Evolutionary conservation across 139 green algal species (phyloP), one percentile per base, ranked within the genome.

Genomic region (Microglena sp.): DNA sequence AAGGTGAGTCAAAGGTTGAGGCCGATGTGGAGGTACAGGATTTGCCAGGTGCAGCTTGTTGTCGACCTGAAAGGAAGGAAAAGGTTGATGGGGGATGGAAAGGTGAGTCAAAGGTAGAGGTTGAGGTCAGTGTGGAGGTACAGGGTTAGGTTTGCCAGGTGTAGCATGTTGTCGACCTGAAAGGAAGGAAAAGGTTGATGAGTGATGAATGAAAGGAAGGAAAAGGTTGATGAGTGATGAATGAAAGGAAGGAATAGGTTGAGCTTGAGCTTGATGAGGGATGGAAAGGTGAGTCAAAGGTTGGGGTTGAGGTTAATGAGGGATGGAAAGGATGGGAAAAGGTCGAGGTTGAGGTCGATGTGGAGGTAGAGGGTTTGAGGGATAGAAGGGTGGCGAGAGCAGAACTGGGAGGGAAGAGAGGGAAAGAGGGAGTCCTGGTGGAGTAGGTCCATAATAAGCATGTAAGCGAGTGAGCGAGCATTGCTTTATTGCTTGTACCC

Each of bases 1-100:
- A n/a, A 11, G 18, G 40, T 15, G 40, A 50, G 11, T 11, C 11
- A 50, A n/a, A 11, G 18, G 40, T n/a, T 50, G 40, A 18, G n/a
- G n/a, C n/a, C n/a, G n/a, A n/a, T n/a, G n/a, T n/a, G n/a, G n/a
- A n/a, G n/a, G n/a, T n/a, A n/a, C n/a, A n/a, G n/a, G n/a, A n/a
- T n/a, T n/a, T n/a, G n/a, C n/a, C n/a, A n/a, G 36, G 55, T 62
- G 55, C 55, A 62, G 55, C 15, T 22, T 35, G 26, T 30, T 4
- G 26, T 62, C 55, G 7, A 62, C 46, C 46, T 28, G 6, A 18
- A 27, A 5, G 5, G 29, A 21, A 50, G 11, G 40, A 18, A 11
- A 18, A 18, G 11, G 18, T 11, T 11, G 40, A 50, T 11, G 40
- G 11, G 11, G 18, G 40, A 50, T 50, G 40, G 40, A 50, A n/a